A percentile compares a stretch with the other conserved stretches of the same genome.
These are phyloP conservation scores for Bocquillonia castaneifolia DNA, from an alignment of 441 rosid genomes.

Conservation along the genomic window DNA sequence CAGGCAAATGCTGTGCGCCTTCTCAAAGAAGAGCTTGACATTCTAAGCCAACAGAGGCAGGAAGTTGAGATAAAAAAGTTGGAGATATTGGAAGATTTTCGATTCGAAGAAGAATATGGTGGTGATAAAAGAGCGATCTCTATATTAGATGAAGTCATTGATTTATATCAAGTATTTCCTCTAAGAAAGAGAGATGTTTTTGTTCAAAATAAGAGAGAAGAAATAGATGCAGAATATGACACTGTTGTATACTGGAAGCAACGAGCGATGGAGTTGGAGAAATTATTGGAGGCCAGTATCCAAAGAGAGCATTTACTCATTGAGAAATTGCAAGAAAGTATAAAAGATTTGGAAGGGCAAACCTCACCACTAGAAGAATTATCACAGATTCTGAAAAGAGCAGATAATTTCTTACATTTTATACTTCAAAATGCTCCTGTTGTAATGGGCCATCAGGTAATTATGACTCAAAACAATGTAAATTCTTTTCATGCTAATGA, in stretches of 20 bases:
- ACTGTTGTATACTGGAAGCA: slow-evolving; percentile 77
- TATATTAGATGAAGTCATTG: slow-evolving; percentile 48
- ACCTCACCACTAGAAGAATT: slow-evolving; percentile 82
- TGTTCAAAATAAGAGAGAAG: slow-evolving; percentile 49
- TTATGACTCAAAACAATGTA: background rate
- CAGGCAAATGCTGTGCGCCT: slow-evolving; percentile 75
- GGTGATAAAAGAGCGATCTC: slow-evolving; percentile 57
- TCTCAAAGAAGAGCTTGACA: slow-evolving; percentile 77
- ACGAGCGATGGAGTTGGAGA: slow-evolving; percentile 53
- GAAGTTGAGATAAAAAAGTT: slow-evolving; percentile 78
- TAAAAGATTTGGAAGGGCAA: slow-evolving; percentile 64
- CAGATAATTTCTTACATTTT: slow-evolving; percentile 92
- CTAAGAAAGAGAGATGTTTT: slow-evolving; percentile 39
- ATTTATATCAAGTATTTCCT: slow-evolving; percentile 46
- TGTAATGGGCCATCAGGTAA: slow-evolving; percentile 93
- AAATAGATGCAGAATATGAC: slow-evolving; percentile 67
- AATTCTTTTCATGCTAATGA: background rate
- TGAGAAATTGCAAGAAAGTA: slow-evolving; percentile 70
- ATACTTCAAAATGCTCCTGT: slow-evolving; percentile 92
- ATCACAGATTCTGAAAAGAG: slow-evolving; percentile 76
- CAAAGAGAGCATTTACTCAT: slow-evolving; percentile 66
- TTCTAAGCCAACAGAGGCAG: slow-evolving; percentile 61
- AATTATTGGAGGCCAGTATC: slow-evolving; percentile 61
- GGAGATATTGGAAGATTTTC: slow-evolving; percentile 80
- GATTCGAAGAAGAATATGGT: slow-evolving; percentile 54